Base-by-base conservation (phyloP, 352 stramenopile species). In the Globisporangium uncinulatum region DNA sequence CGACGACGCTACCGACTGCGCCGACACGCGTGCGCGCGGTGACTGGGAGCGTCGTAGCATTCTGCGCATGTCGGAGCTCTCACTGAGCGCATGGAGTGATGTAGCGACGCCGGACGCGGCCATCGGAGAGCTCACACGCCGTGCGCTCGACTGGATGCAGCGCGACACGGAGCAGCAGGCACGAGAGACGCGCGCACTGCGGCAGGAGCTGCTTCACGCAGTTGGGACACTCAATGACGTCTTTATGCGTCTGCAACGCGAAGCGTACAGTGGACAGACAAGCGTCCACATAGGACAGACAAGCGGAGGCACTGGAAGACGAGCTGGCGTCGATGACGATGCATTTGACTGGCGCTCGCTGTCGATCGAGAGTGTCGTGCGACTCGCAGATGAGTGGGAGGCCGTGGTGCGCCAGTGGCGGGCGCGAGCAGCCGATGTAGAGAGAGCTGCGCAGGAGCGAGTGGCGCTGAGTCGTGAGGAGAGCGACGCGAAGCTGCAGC, bases 141-240 rank as follows among this genome's bases (percentile, higher is more conserved):
- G 65, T 50, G 72, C 70, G 15, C 58, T 82, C 8, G 51, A 65
- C 10, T 77, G 70, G 70, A 79, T 82, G 61, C 70, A 82, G 50
- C 67, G 44, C 34, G 70, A 82, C 24, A 65, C 68, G 19, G 67
- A 82, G 54, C 65, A 54, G 21, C 67, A 71, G 44, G 65, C 67
- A 14, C 51, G 62, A n/a, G 59, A 62, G 44, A 79, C 73, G 47
- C 67, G 61, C 57, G 32, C 45, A 0, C 63, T 71, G 46, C 61
- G 56, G 34, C 57, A 74, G 50, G 54, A 50, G 13, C 56, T 82
- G 11, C 56, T 43, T 0, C 43, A 51, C 36, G 58, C 67, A n/a
- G 56, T 82, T 17, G 51, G 45, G 19, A 47, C 61, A 17, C 67
- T 82, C 41, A 69, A 66, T 5, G 61, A 67, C 37, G 49, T 69